Evolutionary conservation across 1,139 yeast genomes (phyloP), one percentile per base, ranked within the genome.

Genomic region (Eremothecium coryli): DNA sequence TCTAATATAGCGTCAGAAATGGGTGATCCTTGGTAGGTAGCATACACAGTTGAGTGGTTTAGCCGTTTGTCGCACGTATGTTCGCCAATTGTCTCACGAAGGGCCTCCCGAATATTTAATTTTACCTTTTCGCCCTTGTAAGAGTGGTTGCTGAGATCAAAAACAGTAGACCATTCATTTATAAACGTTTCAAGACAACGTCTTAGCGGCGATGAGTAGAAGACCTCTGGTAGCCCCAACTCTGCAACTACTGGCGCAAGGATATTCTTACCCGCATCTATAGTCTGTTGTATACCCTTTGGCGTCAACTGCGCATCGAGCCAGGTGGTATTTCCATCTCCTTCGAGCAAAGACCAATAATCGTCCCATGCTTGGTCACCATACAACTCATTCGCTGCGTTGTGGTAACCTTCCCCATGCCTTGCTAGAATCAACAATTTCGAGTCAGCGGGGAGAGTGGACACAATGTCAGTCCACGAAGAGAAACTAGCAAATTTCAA

Each of bases 401-500:
- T 82, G 50, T 81, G 90, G 56, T 64, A 73, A 0, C 93, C 93
- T 56, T 81, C 82, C 5, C 93, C 93, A 49, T 82, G 93, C 39
- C 93, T 65, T 1, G 82, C 86, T 34, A 78, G 60, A 35, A 75
- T 67, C 4, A 80, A 43, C 27, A 80, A 51, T 51, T 78, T 79
- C 11, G 32, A 14, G 16, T 29, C 32, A 12, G 12, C 16, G 15
- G 25, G 32, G 16, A 20, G 12, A 8, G 11, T 29, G n/a, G 43
- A 32, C 25, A 40, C 46, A 5, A 73, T 50, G 6, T 62, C 58
- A 1, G 47, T 43, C 85, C 85, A 78, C 1, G 72, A 52, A 16
- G 51, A 46, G 18, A 42, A 43, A 31, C 51, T 41, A 11, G 56
- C 40, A 5, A 61, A 49, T 2, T 82, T 81, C 45, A 77, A 71